Conservation (phyloP, 73 alveolate genomes). For the Uronychia binucleata region DNA sequence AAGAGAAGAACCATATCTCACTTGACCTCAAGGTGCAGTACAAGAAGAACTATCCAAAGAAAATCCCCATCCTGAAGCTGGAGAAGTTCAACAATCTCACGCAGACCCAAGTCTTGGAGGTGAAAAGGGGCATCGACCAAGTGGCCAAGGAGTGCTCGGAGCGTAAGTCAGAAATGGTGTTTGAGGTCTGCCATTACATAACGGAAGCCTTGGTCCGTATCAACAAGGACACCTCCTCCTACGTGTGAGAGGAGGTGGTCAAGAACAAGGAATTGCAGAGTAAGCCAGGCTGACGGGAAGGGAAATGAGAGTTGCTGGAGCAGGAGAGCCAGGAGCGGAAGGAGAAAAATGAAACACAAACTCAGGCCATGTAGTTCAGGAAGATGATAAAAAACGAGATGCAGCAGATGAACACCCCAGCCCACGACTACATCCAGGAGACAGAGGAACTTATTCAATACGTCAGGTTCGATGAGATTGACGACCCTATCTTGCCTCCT, state of each 20-base stretch:
- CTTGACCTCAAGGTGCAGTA: constrained; percentile 26
- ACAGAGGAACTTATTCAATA: not conserved
- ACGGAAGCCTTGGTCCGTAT: constrained; percentile 20
- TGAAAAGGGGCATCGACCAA: not conserved
- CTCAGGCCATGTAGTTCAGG: not conserved
- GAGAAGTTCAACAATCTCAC: constrained; percentile 15
- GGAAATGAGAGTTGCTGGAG: constrained; percentile 17
- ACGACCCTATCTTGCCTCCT: constrained; percentile 2
- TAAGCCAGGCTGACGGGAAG: not conserved
- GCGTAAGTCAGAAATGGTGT: not conserved
- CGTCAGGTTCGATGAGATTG: not conserved
- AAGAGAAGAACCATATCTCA: constrained; percentile 8
- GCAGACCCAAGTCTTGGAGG: constrained; percentile 6
- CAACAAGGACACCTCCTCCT: constrained; percentile 14
- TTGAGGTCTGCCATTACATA: constrained; percentile 13
- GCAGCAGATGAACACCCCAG: not conserved
- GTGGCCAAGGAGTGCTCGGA: constrained; percentile 15
- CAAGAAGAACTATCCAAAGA: constrained; percentile 36
- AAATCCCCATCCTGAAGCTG: constrained; percentile 20
- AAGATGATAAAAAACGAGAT: not conserved
- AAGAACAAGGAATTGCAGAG: not conserved
- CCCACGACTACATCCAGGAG: not conserved
- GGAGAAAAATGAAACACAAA: constrained; percentile 24
- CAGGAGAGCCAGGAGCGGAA: not conserved
- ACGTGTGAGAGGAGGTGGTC: constrained; percentile 8